Conservation (phyloP, 2,329 filamentous ascomycete species). For the Aspergillus amoenus region DNA sequence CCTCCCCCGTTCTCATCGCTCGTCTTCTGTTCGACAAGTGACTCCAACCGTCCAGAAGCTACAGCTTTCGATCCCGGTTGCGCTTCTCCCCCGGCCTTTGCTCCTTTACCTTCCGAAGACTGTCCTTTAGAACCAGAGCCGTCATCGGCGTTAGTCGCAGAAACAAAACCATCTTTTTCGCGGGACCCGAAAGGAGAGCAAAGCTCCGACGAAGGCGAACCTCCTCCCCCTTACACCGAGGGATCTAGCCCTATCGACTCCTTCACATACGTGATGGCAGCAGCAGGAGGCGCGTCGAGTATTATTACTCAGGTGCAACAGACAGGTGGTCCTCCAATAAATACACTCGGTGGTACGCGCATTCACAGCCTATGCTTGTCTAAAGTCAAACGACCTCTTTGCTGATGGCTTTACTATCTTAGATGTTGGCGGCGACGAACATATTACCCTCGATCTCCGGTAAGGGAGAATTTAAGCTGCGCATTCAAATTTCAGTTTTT, state of each 20-base stretch:
- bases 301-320: conserved; percentile 99
- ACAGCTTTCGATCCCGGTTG: conserved; percentile 50
- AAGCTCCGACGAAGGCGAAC: conserved; percentile 76
- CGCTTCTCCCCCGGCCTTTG: conserved; percentile 50
- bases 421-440: conserved; percentile 87
- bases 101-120: conserved; percentile 52
- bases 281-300: conserved; percentile 93
- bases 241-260: conserved; percentile 87
- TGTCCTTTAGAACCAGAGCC: conserved; percentile 47
- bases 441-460: conserved; percentile 92
- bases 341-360: conserved; percentile 75
- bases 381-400: conserved; percentile 10
- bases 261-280: conserved; percentile 97
- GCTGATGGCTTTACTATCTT: conserved; percentile 14
- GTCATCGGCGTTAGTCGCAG: conserved; percentile 57
- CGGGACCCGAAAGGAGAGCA: conserved; percentile 76
- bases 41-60: conserved; percentile 40
- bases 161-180: conserved; percentile 84
- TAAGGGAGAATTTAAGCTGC: conserved; percentile 48
- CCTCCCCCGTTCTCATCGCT: conserved; percentile 66
- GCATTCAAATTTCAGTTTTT: conserved; percentile 13
- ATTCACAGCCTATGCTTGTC: not conserved
- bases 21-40: conserved; percentile 52
- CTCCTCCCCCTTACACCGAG: conserved; percentile 92
- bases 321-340: conserved; percentile 78